Percentiles rank a stretch among this genome's conserved stretches.
Evolutionary conservation across 2,329 filamentous ascomycete genomes (phyloP).

Genomic region (Colletotrichum agaves): DNA sequence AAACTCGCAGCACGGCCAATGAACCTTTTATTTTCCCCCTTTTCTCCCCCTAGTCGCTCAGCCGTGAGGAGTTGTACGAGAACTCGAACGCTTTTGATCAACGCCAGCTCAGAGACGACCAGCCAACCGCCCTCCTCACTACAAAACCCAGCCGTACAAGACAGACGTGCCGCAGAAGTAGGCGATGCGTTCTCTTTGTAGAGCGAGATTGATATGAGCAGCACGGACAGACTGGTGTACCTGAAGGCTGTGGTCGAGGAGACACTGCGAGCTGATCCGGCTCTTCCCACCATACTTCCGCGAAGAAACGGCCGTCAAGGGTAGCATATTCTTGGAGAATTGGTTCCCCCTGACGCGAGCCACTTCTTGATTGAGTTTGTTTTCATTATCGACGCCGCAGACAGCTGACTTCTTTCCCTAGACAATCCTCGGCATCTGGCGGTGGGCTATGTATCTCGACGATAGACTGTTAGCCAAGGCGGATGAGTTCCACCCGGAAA

Average conservation of each 20-base stretch:
- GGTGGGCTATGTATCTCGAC: constrained; percentile 56
- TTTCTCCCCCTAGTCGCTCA: not conserved
- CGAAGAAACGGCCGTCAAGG: constrained; percentile 46
- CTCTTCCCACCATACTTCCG: constrained; percentile 40
- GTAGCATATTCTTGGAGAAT: constrained; percentile 43
- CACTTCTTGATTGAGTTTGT: not conserved
- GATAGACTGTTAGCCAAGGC: constrained; percentile 56
- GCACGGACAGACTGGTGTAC: constrained; percentile 47
- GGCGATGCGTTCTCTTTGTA: constrained; percentile 46
- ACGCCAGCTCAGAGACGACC: constrained; percentile 49
- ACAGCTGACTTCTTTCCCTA: constrained; percentile 29
- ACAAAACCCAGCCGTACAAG: constrained; percentile 43
- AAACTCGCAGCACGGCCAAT: no score
- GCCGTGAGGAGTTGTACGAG: constrained; percentile 23
- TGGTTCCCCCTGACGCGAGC: constrained; percentile 46
- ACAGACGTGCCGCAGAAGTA: constrained; percentile 50
- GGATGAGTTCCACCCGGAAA: constrained; percentile 53
- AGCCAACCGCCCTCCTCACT: constrained; percentile 46
- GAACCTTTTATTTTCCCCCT: no score
- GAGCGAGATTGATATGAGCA: constrained; percentile 49
- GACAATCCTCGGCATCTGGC: constrained; percentile 55
- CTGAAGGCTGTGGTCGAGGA: constrained; percentile 54
- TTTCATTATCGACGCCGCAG: fast-evolving
- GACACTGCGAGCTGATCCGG: constrained; percentile 52
- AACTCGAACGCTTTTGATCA: constrained; percentile 39